Evolutionary conservation across 306 rosid species (phyloP), one percentile per base, ranked within the genome.

Genomic region (Sicyos edulis): DNA sequence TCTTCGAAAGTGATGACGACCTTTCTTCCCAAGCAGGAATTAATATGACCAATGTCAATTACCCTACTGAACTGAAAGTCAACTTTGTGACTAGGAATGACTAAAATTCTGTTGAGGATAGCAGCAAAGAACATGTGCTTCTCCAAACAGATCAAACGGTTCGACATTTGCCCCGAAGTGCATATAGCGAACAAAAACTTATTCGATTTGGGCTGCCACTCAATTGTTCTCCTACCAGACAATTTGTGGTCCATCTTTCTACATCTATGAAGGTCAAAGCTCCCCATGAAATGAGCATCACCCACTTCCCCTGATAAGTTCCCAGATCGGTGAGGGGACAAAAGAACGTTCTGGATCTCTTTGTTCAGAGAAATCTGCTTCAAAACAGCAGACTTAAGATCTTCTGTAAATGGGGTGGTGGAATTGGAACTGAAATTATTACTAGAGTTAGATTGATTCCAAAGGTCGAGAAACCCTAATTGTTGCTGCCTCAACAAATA

Each of bases 91-190:
- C 98, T 88, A 5, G 98, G 98, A 87, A 91, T 83, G 49, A 93
- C 95, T 82, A 93, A 70, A 67, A 87, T 80, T 70, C 97, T 83
- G 49, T 83, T 81, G 6, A 93, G 89, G 76, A 93, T 70, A 21
- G 98, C 95, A 3, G 97, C 98, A 37, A 93, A 88, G 81, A 93
- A 87, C 92, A 93, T 93, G 67, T 90, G 98, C 78, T 93, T 93
- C 81, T 93, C 96, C 72, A 93, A 80, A 78, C 98, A 93, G 81
- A 93, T 93, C 90, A 93, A 78, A 80, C 88, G 97, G 82, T 93
- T 90, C 0, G 96, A 93, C 98, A 90, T 93, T 80, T 93, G 98
- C 13, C 98, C 98, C 1, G 98, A 93, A 58, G 86, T 77, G 68
- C 98, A 93, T 54, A 86, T 80, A 34, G 97, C 97, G 73, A 93